phyloP scores from a whole-genome alignment of 129 eudicot species.

The Kitagawia praeruptora region DNA sequence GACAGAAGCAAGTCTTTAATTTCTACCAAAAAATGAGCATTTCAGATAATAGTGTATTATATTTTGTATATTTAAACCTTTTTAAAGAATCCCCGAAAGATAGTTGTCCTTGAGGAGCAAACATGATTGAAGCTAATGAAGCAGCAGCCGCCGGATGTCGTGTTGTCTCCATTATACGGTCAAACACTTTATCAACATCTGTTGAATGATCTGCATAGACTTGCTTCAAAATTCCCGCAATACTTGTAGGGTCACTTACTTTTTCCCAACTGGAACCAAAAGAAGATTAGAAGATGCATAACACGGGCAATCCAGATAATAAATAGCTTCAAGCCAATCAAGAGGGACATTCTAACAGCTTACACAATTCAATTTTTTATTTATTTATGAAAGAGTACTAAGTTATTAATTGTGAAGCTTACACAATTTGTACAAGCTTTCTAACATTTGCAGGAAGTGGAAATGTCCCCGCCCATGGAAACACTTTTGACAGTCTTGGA shows the following conservation, averaged over 20 bases:
- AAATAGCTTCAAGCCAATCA: neutral
- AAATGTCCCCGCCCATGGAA: conserved; percentile 88
- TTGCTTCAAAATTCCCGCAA: conserved; percentile 69
- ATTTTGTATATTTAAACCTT: conserved; percentile 29
- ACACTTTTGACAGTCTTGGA: conserved; percentile 64
- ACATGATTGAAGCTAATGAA: conserved; percentile 89
- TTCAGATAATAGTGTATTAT: neutral
- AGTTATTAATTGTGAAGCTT: conserved; percentile 25
- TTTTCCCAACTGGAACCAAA: conserved; percentile 70
- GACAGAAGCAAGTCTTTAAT: neutral
- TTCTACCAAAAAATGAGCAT: neutral
- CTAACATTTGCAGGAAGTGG: conserved; percentile 72
- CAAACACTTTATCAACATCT: conserved; percentile 75
- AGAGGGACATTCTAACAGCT: neutral
- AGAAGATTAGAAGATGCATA: neutral
- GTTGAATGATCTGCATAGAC: conserved; percentile 92
- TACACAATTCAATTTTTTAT: neutral
- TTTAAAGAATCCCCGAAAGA: conserved; percentile 74
- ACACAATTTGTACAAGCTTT: conserved; percentile 58
- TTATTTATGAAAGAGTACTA: neutral
- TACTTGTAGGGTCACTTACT: conserved; percentile 77
- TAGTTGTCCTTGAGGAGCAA: conserved; percentile 72
- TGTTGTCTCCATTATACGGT: conserved; percentile 60
- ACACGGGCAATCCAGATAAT: neutral
- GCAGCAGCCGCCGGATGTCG: conserved; percentile 95